Evolutionary conservation across 805 yeast species (phyloP).

Genomic region (Jamesozyma hellenica): DNA sequence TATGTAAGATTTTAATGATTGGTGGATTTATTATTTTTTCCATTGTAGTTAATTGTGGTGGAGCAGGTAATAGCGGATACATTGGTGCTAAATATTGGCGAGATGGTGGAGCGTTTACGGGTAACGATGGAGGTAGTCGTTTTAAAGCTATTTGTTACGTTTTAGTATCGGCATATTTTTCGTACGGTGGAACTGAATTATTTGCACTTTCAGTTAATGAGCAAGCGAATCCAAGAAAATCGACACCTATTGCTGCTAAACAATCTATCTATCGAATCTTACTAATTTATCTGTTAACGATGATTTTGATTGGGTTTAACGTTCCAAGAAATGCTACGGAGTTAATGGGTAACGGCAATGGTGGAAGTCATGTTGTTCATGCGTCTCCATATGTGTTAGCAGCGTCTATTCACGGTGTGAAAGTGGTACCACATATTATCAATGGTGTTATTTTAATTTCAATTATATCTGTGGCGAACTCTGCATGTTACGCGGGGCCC

Average conservation of each 20-base stretch:
- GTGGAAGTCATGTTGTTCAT: constrained; percentile 41
- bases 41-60: constrained; percentile 49
- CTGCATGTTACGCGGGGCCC: constrained; percentile 65
- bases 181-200: constrained; percentile 60
- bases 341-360: constrained; percentile 40
- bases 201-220: constrained; percentile 61
- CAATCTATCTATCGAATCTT: constrained; percentile 58
- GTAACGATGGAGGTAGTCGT: constrained; percentile 25
- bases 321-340: constrained; percentile 48
- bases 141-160: constrained; percentile 61
- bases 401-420: constrained; percentile 48
- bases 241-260: constrained; percentile 55
- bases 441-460: constrained; percentile 66
- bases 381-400: constrained; percentile 77
- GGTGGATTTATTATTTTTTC: constrained; percentile 49
- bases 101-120: constrained; percentile 41
- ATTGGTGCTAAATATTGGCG: constrained; percentile 54
- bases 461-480: constrained; percentile 67
- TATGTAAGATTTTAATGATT: constrained; percentile 46
- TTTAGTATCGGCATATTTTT: constrained; percentile 52
- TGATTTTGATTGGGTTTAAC: constrained; percentile 45
- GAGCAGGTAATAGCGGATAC: constrained; percentile 43
- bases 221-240: constrained; percentile 47
- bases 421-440: constrained; percentile 60
- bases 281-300: constrained; percentile 45